phyloP scores from a whole-genome alignment of 768 basidiomycete species.

The Amanita jacksonii region DNA sequence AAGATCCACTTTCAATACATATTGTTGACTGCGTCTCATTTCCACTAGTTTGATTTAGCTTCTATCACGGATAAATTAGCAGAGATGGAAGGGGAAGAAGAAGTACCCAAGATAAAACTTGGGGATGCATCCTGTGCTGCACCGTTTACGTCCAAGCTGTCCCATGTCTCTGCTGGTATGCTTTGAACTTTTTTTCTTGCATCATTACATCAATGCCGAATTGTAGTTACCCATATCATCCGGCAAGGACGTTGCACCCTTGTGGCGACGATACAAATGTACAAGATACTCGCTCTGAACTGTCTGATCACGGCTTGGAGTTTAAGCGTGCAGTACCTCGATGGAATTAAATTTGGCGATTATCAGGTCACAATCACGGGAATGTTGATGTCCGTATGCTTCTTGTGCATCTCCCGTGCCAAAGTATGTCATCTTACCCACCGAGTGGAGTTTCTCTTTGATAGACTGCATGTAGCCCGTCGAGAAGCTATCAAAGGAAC shows the following conservation, averaged over 20 bases:
- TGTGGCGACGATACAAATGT: conserved; percentile 99
- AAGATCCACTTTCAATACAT: conserved; percentile 10
- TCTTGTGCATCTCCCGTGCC: conserved; percentile 95
- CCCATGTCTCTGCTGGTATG: conserved; percentile 94
- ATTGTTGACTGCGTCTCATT: conserved; percentile 3
- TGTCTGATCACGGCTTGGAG: conserved; percentile 99
- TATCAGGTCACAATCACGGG: conserved; percentile 98
- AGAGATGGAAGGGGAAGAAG: conserved; percentile 90
- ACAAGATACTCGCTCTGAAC: conserved; percentile 96
- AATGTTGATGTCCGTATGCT: conserved; percentile 96
- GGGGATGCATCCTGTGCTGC: conserved; percentile 99
- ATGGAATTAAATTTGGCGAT: conserved; percentile 99
- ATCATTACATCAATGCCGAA: conserved; percentile 5
- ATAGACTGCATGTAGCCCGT: conserved; percentile 58
- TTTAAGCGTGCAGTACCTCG: conserved; percentile 92
- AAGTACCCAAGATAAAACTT: conserved; percentile 96
- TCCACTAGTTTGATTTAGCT: conserved; percentile 23
- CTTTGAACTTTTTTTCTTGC: neutral
- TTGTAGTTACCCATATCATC: conserved; percentile 87
- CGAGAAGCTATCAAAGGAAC: conserved; percentile 87
- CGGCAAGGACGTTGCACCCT: conserved; percentile 97
- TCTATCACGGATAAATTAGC: conserved; percentile 39
- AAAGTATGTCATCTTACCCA: conserved; percentile 47
- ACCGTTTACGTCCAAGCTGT: conserved; percentile 95
- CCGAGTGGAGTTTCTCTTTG: neutral